Conservation (phyloP, 257 asterid genomes). For the Solanum gandarillasii region DNA sequence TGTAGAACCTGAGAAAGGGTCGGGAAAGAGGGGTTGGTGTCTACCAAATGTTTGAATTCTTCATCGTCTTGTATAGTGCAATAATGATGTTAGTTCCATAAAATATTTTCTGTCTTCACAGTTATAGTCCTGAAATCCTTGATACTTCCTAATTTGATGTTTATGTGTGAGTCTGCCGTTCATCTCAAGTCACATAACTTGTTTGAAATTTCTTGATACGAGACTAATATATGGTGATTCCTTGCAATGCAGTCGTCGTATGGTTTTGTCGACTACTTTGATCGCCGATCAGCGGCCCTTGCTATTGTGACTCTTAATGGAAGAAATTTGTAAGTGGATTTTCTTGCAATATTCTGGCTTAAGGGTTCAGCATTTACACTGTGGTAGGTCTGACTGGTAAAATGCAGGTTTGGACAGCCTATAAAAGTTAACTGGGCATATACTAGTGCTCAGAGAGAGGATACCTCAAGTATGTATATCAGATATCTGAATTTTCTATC, state of each 20-base stretch:
- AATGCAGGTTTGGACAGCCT: conserved; percentile 74
- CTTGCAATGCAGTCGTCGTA: conserved; percentile 61
- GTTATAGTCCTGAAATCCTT: neutral
- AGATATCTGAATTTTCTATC: neutral
- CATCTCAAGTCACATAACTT: neutral
- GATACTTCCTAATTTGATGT: neutral
- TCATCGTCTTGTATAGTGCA: neutral
- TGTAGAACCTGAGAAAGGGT: neutral
- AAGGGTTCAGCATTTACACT: neutral
- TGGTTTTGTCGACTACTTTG: conserved; percentile 83
- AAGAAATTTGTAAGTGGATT: conserved; percentile 53
- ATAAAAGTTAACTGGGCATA: conserved; percentile 91
- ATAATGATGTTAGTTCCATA: neutral
- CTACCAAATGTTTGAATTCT: neutral
- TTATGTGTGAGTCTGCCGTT: neutral
- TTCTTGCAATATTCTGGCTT: neutral
- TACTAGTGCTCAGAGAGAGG: conserved; percentile 79
- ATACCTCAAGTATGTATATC: conserved; percentile 49
- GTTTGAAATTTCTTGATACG: neutral
- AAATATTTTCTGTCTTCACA: neutral
- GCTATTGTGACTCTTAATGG: conserved; percentile 70
- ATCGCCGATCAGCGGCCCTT: conserved; percentile 67
- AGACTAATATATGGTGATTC: neutral
- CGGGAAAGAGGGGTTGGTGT: neutral
- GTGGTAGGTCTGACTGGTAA: neutral